phyloP scores from a whole-genome alignment of 2,329 filamentous ascomycete genomes.

The Capronia americana region DNA sequence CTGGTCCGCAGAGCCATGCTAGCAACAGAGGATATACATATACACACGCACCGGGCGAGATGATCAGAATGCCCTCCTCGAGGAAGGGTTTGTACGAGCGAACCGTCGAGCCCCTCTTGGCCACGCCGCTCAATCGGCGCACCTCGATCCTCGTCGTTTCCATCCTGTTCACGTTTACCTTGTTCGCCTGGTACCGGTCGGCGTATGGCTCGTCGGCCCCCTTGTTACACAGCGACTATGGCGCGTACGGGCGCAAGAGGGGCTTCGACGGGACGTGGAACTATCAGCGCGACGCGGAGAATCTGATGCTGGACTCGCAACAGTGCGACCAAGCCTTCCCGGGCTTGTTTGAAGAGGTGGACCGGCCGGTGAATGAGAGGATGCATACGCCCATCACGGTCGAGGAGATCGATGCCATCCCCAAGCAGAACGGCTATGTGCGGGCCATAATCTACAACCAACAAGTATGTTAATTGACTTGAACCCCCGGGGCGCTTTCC shows the following conservation, averaged over 20 bases:
- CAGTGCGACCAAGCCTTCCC: conserved; percentile 42
- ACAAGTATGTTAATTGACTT: conserved; percentile 33
- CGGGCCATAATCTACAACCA: conserved; percentile 48
- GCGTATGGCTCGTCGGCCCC: conserved; percentile 4
- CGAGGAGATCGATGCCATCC: conserved; percentile 37
- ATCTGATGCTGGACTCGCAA: conserved; percentile 36
- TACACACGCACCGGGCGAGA: not conserved
- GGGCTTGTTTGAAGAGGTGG: conserved; percentile 40
- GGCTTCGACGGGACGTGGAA: conserved; percentile 32
- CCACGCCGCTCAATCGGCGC: conserved; percentile 21
- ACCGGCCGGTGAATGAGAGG: conserved; percentile 35
- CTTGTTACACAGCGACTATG: conserved; percentile 9
- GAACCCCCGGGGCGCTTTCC: not conserved
- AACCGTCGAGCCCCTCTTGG: conserved; percentile 16
- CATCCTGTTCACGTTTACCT: not conserved
- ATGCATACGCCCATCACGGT: conserved; percentile 35
- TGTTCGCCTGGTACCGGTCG: conserved; percentile 22
- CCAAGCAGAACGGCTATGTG: conserved; percentile 41
- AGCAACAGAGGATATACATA: not conserved
- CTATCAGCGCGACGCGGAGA: conserved; percentile 39
- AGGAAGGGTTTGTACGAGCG: conserved; percentile 13
- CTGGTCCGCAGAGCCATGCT: not conserved
- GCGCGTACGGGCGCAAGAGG: conserved; percentile 1
- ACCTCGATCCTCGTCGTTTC: conserved; percentile 19
- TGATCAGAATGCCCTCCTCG: conserved; percentile 10